phyloP scores from a whole-genome alignment of 305 asterid genomes.

The Fraxinus paxiana region DNA sequence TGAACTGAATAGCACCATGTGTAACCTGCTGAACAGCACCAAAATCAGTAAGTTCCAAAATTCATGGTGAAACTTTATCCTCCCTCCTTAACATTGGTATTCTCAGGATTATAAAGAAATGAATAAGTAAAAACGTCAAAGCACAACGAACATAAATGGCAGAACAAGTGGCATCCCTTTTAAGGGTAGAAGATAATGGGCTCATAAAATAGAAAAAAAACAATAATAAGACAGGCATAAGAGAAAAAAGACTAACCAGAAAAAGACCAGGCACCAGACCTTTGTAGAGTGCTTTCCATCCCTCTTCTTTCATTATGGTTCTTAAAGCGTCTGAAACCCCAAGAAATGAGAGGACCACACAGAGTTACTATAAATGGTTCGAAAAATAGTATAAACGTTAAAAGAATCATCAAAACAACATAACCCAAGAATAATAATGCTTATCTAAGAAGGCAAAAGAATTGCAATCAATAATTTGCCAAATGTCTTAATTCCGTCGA shows the following conservation, averaged over 20 bases:
- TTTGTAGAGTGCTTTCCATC: conserved; percentile 86
- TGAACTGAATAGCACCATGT: conserved; percentile 96
- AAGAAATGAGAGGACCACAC: conserved; percentile 2
- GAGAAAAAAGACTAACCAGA: conserved; percentile 47
- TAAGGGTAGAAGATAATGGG: not conserved
- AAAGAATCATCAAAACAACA: not conserved
- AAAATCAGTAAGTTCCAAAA: conserved; percentile 24
- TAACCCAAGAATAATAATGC: conserved; percentile 8
- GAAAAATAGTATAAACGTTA: conserved; percentile 2
- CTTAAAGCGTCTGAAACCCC: conserved; percentile 68
- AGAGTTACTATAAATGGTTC: not conserved
- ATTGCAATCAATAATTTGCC: conserved; percentile 9
- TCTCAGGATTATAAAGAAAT: not conserved
- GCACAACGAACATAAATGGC: not conserved
- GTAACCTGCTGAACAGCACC: conserved; percentile 73
- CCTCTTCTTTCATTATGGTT: conserved; percentile 89
- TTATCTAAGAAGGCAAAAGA: not conserved
- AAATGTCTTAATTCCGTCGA: conserved; percentile 9
- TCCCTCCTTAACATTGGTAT: not conserved
- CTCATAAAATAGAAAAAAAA: not conserved
- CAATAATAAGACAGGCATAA: not conserved
- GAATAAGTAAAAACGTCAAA: not conserved
- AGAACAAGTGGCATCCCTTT: not conserved
- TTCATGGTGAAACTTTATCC: not conserved
- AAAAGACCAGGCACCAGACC: conserved; percentile 87